These are phyloP conservation scores for Phytophthora chlamydospora DNA, from an alignment of 352 stramenopile genomes.

Conservation along the genomic window DNA sequence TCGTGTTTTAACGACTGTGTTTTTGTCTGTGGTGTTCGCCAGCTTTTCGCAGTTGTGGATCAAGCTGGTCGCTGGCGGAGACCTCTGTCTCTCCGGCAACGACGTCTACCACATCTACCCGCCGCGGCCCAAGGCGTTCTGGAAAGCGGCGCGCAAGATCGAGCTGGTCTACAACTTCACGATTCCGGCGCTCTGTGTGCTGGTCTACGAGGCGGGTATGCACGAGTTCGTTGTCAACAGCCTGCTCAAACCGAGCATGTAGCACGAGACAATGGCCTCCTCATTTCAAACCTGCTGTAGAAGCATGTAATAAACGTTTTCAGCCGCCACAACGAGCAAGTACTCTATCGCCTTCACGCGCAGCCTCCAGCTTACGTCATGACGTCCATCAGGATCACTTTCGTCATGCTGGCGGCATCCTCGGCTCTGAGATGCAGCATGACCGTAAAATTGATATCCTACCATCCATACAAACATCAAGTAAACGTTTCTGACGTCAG, in stretches of 20 bases:
- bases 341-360: too few relatives aligned
- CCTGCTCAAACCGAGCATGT: slow-evolving; percentile 27
- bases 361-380: neutral
- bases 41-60: slow-evolving; percentile 60
- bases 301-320: slow-evolving; percentile 15
- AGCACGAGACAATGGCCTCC: neutral
- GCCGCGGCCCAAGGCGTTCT: slow-evolving; percentile 51
- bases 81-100: slow-evolving; percentile 43
- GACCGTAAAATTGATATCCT: slow-evolving; percentile 9
- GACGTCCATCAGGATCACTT: neutral
- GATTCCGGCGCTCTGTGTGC: slow-evolving; percentile 43
- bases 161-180: slow-evolving; percentile 52
- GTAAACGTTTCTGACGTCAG: slow-evolving; percentile 10
- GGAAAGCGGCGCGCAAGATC: slow-evolving; percentile 46
- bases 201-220: slow-evolving; percentile 30
- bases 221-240: slow-evolving; percentile 41
- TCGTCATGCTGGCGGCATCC: slow-evolving; percentile 6
- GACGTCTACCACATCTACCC: slow-evolving; percentile 55
- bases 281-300: neutral
- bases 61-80: slow-evolving; percentile 43
- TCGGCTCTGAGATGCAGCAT: neutral
- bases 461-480: neutral
- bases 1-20: neutral
- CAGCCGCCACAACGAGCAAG: too few relatives aligned
- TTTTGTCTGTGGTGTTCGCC: slow-evolving; percentile 10